Evolutionary conservation across 257 asterid species (phyloP), one percentile per base, ranked within the genome.

Genomic region (Rhazya stricta): DNA sequence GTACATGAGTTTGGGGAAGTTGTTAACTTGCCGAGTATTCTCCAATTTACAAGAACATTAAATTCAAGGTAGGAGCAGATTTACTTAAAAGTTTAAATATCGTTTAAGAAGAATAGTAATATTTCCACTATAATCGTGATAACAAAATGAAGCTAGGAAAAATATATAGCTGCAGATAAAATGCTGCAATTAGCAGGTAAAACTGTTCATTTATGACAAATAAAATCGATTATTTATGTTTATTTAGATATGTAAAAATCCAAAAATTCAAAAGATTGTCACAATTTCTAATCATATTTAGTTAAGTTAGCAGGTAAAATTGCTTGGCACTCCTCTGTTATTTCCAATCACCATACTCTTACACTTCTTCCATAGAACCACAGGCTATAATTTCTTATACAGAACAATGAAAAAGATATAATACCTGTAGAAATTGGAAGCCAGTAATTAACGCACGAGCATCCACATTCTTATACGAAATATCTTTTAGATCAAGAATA

Each of bases 401-500:
- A 10, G 58, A 36, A 63, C 41, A 75, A 25, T 9, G 0, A 42
- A 30, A 19, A 46, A 32, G 46, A 30, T 81, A 79, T 75, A 92
- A 79, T 75, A 92, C 98, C 92, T 93, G 98, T 84, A 93, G 83
- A 81, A 87, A 84, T 81, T 91, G 94, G 77, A 91, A 91, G 36
- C 94, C 92, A 19, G 91, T 84, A 80, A 89, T 91, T 72, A 91
- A 54, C 34, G 80, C 97, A 32, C 97, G 96, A 71, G 87, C 77
- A 70, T 91, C 97, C 4, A 88, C n/a, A 74, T 91, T 91, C 76
- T 81, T 91, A 86, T 81, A 87, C 37, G 90, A 78, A 60, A 91
- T 65, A 29, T 82, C 69, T 71, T 91, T 69, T 79, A 91, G 86
- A 87, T 91, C 97, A 67, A 91, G 78, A 83, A 93, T 34, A 16